A percentile compares a stretch with the other conserved stretches of the same genome.
These are phyloP conservation scores for Apiospora saccharicola DNA, from an alignment of 2,329 filamentous ascomycete genomes.

Conservation along the genomic window DNA sequence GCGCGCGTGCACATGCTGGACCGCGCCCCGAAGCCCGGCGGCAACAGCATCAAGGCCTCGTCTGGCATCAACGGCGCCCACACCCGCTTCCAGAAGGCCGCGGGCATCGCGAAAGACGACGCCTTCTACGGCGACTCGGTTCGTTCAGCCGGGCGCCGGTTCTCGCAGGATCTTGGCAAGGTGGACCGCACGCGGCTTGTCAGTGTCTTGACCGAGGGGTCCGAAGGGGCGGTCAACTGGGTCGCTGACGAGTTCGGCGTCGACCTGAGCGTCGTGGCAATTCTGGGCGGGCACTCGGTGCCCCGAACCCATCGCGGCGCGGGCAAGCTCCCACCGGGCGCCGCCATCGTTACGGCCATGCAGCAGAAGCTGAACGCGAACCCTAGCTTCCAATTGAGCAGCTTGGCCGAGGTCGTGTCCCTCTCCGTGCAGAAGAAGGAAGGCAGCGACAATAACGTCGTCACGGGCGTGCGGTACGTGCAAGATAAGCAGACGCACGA, in stretches of 20 bases:
- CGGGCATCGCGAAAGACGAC: slow-evolving; percentile 45
- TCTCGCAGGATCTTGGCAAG: slow-evolving; percentile 40
- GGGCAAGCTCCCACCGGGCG: slow-evolving; percentile 64
- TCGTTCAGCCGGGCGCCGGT: slow-evolving; percentile 59
- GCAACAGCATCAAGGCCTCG: slow-evolving; percentile 72
- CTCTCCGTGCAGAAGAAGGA: slow-evolving; percentile 44
- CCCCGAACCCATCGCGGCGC: slow-evolving; percentile 65
- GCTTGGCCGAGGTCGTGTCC: slow-evolving; percentile 59
- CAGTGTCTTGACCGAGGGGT: slow-evolving; percentile 54
- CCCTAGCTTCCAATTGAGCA: slow-evolving; percentile 59
- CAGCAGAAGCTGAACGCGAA: slow-evolving; percentile 58
- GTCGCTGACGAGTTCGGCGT: slow-evolving; percentile 63
- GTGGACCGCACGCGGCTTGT: slow-evolving; percentile 55
- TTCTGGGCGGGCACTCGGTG: slow-evolving; percentile 65
- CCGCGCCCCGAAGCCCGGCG: slow-evolving; percentile 64
- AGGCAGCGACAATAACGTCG: slow-evolving; percentile 32
- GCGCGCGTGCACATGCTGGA: slow-evolving; percentile 66
- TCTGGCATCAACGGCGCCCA: slow-evolving; percentile 71
- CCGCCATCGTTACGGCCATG: slow-evolving; percentile 63
- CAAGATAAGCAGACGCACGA: slow-evolving; percentile 45
- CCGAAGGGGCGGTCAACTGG: slow-evolving; percentile 61
- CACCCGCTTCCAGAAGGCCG: slow-evolving; percentile 60
- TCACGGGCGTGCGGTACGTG: slow-evolving; percentile 61
- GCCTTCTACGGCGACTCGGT: slow-evolving; percentile 64
- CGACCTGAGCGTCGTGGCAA: slow-evolving; percentile 64